Percentiles rank a stretch among this genome's conserved stretches.
Conservation (phyloP, 257 asterid genomes). For the Nicotiana knightiana region DNA sequence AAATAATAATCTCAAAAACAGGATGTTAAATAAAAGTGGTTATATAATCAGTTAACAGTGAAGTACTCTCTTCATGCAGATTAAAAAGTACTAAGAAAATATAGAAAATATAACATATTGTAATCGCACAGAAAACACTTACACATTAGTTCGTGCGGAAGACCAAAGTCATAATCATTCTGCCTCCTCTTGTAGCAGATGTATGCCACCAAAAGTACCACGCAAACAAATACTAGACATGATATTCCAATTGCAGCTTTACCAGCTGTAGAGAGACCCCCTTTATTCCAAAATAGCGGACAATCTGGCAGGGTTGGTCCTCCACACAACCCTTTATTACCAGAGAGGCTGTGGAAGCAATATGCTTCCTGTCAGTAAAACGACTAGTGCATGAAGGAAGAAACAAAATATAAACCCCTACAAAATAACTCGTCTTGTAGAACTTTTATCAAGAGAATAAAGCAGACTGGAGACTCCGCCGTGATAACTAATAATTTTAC, state of each 20-base stretch:
- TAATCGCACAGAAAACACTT: constrained; percentile 27
- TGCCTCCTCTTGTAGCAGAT: constrained; percentile 50
- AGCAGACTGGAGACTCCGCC: not conserved
- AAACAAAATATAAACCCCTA: not conserved
- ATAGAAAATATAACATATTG: not conserved
- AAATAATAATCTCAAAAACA: not conserved
- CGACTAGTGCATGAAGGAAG: not conserved
- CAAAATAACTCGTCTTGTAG: not conserved
- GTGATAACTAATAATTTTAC: not conserved
- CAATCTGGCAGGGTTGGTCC: constrained; percentile 80
- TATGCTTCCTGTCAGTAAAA: not conserved
- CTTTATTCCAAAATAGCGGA: constrained; percentile 72
- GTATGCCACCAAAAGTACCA: constrained; percentile 37
- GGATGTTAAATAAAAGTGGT: not conserved
- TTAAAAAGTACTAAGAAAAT: not conserved
- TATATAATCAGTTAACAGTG: not conserved
- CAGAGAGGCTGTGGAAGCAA: constrained; percentile 54
- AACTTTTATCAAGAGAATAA: not conserved
- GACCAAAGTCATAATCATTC: constrained; percentile 75
- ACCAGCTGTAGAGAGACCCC: constrained; percentile 73
- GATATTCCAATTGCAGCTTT: constrained; percentile 65
- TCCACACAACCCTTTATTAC: constrained; percentile 85
- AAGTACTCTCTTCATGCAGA: not conserved
- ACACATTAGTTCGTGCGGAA: constrained; percentile 74
- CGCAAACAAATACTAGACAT: constrained; percentile 37